Percentiles rank a stretch among this genome's conserved stretches.
These are phyloP conservation scores for Vanrija sp. DNA, from an alignment of 1,284 basidiomycete genomes.

Conservation along the genomic window DNA sequence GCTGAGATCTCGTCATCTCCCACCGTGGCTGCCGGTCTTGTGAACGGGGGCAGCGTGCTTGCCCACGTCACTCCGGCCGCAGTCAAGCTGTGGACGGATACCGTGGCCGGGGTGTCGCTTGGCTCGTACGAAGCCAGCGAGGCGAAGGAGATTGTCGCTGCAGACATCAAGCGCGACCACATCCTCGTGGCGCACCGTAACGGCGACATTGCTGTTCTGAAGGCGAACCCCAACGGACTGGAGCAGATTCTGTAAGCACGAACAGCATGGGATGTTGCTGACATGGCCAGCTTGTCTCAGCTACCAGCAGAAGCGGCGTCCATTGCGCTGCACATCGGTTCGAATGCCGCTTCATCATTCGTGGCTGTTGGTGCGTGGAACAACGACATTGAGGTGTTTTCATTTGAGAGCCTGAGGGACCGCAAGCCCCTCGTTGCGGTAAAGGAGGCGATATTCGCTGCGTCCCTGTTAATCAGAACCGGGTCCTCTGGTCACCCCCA, in stretches of 20 bases:
- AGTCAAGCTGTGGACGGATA: slow-evolving; percentile 53
- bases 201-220: slow-evolving; percentile 58
- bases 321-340: not conserved
- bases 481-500: slow-evolving; percentile 48
- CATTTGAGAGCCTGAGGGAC: slow-evolving; percentile 51
- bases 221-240: slow-evolving; percentile 34
- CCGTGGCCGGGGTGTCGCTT: slow-evolving; percentile 2
- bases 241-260: slow-evolving; percentile 13
- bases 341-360: slow-evolving; percentile 8
- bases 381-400: slow-evolving; percentile 61
- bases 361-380: slow-evolving; percentile 74
- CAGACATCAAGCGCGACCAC: slow-evolving; percentile 61
- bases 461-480: slow-evolving; percentile 38
- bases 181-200: slow-evolving; percentile 63
- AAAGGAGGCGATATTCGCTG: slow-evolving; percentile 19
- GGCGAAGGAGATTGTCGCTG: slow-evolving; percentile 60
- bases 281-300: not conserved
- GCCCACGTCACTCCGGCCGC: slow-evolving; percentile 67
- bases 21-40: slow-evolving; percentile 64
- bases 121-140: slow-evolving; percentile 33
- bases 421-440: slow-evolving; percentile 12
- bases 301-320: not conserved
- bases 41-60: slow-evolving; percentile 49
- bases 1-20: slow-evolving; percentile 47
- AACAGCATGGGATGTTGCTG: not conserved